Base-by-base conservation (phyloP, 352 stramenopile species). In the Globisporangium acanthophoron region DNA sequence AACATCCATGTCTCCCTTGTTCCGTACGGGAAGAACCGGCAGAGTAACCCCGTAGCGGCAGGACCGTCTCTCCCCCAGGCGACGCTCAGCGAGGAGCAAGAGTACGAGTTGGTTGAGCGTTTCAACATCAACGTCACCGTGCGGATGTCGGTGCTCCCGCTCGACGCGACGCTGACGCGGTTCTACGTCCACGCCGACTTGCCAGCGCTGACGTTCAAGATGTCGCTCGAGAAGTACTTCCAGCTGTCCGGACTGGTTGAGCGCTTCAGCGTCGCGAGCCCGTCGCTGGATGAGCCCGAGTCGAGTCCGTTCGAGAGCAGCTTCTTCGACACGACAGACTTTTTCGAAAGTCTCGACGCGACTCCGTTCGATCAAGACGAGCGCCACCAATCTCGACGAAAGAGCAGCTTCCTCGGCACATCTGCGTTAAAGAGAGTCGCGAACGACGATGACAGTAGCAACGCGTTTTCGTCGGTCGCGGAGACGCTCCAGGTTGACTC, bases 71-170 rank as follows among this genome's bases (percentile, higher is more conserved):
- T 84, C 33, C 37, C 49, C 64, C 77, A 20, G 54, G 54, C n/a
- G 58, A 74, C 56, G 65, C 66, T 75, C 50, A 64, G 81, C 24
- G 64, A 76, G 43, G 73, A 85, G 31, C 67, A 86, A 61, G 74
- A 92, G 18, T 89, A 87, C 59, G 85, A 93, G 44, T 58, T 96
- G 29, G 55, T 96, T 8, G 82, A 96, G 51, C 79, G 80, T 9
- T 94, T 96, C 64, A 91, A 83, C 61, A 92, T 96, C 58, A 94
- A 92, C 62, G 75, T 94, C 35, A 93, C 76, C 2, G 58, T 96
- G 55, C 76, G 85, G 43, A 96, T 80, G 35, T 96, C 87, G 21
- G 85, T 93, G 41, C 71, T 96, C 24, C 85, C 87, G 18, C 73
- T 93, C 27, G 87, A 96, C 54, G 83, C 85, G 16, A 94, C 85